These are phyloP conservation scores for Rhodosorus marinus DNA, from an alignment of 23 red algal species.

Conservation along the genomic window DNA sequence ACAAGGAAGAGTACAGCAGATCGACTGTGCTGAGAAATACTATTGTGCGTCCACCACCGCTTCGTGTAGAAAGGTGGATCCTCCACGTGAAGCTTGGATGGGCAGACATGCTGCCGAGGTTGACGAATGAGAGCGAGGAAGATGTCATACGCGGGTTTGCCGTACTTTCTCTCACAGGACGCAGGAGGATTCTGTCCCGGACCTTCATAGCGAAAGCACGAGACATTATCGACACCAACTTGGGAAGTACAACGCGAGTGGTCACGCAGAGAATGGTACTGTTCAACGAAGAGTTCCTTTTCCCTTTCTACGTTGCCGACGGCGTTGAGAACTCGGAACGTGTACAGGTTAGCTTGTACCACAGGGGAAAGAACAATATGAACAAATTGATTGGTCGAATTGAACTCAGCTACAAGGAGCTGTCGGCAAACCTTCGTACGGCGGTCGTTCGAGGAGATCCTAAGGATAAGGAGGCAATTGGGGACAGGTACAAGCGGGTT, in stretches of 20 bases:
- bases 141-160: conserved; percentile 52
- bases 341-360: conserved; percentile 39
- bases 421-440: conserved; percentile 27
- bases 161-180: conserved; percentile 39
- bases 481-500: conserved; percentile 29
- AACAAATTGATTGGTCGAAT: conserved; percentile 51
- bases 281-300: conserved; percentile 50
- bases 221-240: conserved; percentile 25
- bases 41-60: conserved; percentile 35
- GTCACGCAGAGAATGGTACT: conserved; percentile 28
- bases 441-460: conserved; percentile 60
- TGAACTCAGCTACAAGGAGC: conserved; percentile 30
- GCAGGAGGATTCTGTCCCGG: conserved; percentile 1
- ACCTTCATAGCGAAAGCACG: conserved; percentile 38
- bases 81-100: conserved; percentile 57
- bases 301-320: conserved; percentile 50
- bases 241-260: conserved; percentile 34
- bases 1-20: conserved; percentile 29
- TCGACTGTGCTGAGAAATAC: conserved; percentile 45
- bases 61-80: conserved; percentile 40
- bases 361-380: conserved; percentile 9
- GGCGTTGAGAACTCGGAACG: conserved; percentile 34
- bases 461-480: conserved; percentile 36
- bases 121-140: conserved; percentile 10
- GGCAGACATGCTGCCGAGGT: conserved; percentile 65